phyloP scores from a whole-genome alignment of 495 filamentous ascomycete species.

The Cetradonia linearis region DNA sequence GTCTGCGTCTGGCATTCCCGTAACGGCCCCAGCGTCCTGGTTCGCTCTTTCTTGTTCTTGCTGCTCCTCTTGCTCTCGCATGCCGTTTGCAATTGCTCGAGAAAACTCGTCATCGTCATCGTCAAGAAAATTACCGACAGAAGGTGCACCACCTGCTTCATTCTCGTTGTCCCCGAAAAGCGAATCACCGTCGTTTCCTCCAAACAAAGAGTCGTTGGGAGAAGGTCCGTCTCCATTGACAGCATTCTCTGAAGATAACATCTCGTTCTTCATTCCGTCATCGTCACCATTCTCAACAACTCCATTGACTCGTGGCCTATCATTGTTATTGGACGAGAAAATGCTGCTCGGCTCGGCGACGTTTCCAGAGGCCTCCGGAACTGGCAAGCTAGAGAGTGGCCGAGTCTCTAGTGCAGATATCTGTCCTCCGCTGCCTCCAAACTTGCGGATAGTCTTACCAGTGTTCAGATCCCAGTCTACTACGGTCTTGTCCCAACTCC shows the following conservation, averaged over 20 bases:
- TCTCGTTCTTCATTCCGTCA: constrained; percentile 32
- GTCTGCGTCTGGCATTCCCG: constrained; percentile 29
- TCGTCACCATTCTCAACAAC: constrained; percentile 40
- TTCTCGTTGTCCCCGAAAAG: constrained; percentile 64
- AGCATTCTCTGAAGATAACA: constrained; percentile 13
- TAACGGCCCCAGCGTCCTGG: constrained; percentile 23
- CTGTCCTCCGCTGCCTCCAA: constrained; percentile 66
- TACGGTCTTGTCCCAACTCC: constrained; percentile 91
- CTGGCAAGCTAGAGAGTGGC: constrained; percentile 61
- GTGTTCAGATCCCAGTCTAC: constrained; percentile 94
- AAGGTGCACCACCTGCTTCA: constrained; percentile 41
- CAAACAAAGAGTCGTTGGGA: constrained; percentile 60
- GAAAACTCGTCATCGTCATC: constrained; percentile 86
- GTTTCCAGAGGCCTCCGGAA: constrained; percentile 62
- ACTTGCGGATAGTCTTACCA: constrained; percentile 63
- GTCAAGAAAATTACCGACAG: constrained; percentile 55
- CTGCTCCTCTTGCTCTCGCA: constrained; percentile 39
- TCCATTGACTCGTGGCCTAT: constrained; percentile 40
- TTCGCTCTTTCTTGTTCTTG: constrained; percentile 8
- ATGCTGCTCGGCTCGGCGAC: constrained; percentile 50
- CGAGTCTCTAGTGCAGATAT: constrained; percentile 81
- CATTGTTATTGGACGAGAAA: constrained; percentile 52
- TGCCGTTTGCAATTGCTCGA: constrained; percentile 59
- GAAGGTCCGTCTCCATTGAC: constrained; percentile 41
- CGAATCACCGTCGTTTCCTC: constrained; percentile 50